Percentiles rank a stretch among this genome's conserved stretches.
These are phyloP conservation scores for Leccinum griseonigrum DNA, from an alignment of 1,284 basidiomycete genomes.

Conservation along the genomic window DNA sequence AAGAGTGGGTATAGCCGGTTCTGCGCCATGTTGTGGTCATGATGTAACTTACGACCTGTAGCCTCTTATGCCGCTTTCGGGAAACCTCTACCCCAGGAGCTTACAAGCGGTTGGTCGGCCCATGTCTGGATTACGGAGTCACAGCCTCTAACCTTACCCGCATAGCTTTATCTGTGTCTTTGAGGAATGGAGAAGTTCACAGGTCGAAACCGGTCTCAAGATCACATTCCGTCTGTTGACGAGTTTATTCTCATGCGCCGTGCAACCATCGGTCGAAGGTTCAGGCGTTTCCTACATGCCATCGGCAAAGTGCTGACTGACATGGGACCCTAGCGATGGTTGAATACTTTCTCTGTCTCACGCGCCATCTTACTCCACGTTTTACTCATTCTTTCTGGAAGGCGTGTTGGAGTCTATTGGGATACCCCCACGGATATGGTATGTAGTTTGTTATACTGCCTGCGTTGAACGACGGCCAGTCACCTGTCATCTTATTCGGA, in stretches of 20 bases:
- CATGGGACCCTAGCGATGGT: background rate
- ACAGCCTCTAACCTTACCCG: conserved; percentile 3
- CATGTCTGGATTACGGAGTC: background rate
- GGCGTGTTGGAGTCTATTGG: too few relatives aligned
- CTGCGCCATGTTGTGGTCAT: conserved; percentile 1
- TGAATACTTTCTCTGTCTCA: too few relatives aligned
- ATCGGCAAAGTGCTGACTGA: background rate
- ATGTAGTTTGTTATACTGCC: too few relatives aligned
- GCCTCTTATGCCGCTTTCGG: conserved; percentile 39
- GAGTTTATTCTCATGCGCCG: conserved; percentile 45
- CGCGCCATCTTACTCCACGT: background rate
- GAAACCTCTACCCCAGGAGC: conserved; percentile 39
- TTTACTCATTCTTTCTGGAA: background rate
- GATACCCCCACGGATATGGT: too few relatives aligned
- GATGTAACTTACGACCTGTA: conserved; percentile 19
- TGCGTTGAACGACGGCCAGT: too few relatives aligned
- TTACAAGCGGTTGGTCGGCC: conserved; percentile 32
- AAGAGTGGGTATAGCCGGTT: conserved; percentile 33
- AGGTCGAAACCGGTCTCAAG: conserved; percentile 37
- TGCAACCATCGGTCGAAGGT: conserved; percentile 48
- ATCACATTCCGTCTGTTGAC: conserved; percentile 39
- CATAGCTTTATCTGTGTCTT: conserved; percentile 40
- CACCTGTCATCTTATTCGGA: too few relatives aligned
- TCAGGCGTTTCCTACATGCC: conserved; percentile 5
- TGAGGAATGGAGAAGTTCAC: conserved; percentile 39